Evolutionary conservation across 495 filamentous ascomycete genomes (phyloP).

Genomic region (Parachaetomium inaequale): DNA sequence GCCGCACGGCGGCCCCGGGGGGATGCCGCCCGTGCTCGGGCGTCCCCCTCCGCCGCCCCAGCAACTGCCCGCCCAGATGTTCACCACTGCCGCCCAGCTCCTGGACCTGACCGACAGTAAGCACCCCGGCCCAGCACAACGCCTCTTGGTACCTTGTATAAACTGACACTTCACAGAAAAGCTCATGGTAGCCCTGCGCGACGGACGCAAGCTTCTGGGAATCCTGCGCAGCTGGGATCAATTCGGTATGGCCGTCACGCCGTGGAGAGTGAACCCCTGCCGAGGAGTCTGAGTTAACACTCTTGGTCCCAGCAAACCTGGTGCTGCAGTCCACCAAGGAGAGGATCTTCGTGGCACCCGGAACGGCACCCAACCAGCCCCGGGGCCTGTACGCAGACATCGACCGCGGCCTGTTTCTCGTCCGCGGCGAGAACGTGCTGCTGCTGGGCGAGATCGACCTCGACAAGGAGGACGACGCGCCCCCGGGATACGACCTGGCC

Average conservation of each 20-base stretch:
- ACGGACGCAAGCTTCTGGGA: constrained; percentile 89
- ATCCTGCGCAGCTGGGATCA: constrained; percentile 97
- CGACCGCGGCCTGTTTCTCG: constrained; percentile 76
- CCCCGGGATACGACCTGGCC: constrained; percentile 62
- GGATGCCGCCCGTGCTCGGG: constrained; percentile 29
- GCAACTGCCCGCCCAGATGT: constrained; percentile 83
- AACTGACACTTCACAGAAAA: constrained; percentile 63
- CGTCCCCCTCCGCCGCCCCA: constrained; percentile 45
- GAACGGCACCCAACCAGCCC: constrained; percentile 23
- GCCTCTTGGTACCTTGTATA: not conserved
- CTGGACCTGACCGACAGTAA: constrained; percentile 95
- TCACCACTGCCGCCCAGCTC: constrained; percentile 93
- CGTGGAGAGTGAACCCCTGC: not conserved
- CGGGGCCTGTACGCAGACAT: constrained; percentile 71
- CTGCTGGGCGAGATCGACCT: constrained; percentile 93
- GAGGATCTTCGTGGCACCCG: constrained; percentile 64
- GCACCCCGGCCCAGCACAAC: constrained; percentile 22
- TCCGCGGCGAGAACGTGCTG: constrained; percentile 90
- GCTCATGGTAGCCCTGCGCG: constrained; percentile 80
- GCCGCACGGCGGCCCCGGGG: constrained; percentile 24
- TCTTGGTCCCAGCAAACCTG: constrained; percentile 68
- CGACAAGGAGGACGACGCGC: constrained; percentile 88
- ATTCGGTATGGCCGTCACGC: constrained; percentile 65
- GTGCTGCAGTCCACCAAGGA: constrained; percentile 90
- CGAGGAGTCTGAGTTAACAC: constrained; percentile 13